phyloP scores from a whole-genome alignment of 2,329 filamentous ascomycete species.

The Ophiostoma sp. region DNA sequence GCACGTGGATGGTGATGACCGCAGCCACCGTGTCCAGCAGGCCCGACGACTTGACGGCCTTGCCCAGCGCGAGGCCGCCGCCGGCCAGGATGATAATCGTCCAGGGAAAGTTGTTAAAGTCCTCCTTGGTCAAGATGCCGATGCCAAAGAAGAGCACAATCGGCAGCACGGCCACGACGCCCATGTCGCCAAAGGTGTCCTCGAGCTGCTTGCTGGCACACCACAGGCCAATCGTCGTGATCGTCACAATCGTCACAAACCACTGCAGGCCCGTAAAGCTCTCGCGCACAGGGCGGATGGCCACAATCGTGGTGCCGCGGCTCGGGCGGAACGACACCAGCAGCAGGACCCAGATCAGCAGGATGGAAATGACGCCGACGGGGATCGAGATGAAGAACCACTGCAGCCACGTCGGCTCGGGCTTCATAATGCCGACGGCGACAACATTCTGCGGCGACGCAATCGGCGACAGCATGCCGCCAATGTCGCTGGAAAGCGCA shows the following conservation, averaged over 20 bases:
- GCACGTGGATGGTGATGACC: conserved; percentile 66
- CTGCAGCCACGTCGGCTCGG: conserved; percentile 82
- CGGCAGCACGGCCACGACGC: conserved; percentile 92
- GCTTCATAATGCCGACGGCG: conserved; percentile 90
- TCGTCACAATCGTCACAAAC: conserved; percentile 81
- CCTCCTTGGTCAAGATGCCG: conserved; percentile 93
- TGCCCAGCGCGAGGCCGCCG: conserved; percentile 85
- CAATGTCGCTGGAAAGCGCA: conserved; percentile 89
- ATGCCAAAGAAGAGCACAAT: conserved; percentile 95
- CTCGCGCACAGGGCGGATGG: conserved; percentile 85
- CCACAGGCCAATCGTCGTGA: conserved; percentile 85
- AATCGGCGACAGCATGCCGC: conserved; percentile 93
- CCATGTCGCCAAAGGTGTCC: conserved; percentile 90
- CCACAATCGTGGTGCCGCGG: conserved; percentile 79
- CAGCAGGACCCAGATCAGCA: conserved; percentile 84
- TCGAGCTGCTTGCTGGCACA: conserved; percentile 88
- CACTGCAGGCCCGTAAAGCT: conserved; percentile 83
- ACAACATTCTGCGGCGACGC: conserved; percentile 97
- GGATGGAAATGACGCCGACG: conserved; percentile 81
- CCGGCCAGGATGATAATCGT: conserved; percentile 98
- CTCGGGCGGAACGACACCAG: conserved; percentile 81
- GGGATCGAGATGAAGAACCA: conserved; percentile 98
- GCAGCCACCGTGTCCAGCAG: conserved; percentile 82
- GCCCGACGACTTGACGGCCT: conserved; percentile 89
- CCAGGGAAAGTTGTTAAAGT: conserved; percentile 99